Conservation (phyloP, 352 stramenopile genomes). For the Halophytophthora batemanensis region DNA sequence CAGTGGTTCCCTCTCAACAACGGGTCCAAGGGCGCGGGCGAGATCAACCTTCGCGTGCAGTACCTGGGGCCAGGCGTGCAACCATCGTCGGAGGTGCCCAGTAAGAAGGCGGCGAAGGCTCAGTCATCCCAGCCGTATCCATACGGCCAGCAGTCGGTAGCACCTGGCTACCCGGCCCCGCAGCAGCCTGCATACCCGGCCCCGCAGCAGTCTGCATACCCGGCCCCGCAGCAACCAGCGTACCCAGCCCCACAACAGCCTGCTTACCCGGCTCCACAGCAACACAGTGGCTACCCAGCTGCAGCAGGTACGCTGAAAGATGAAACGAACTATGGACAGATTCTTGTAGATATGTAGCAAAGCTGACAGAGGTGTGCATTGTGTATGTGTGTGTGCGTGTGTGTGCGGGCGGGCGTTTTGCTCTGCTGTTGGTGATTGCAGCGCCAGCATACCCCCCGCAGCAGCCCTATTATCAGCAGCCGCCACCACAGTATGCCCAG, state of each 20-base stretch:
- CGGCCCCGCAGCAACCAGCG: slow-evolving; percentile 12
- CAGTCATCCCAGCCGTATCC: slow-evolving; percentile 11
- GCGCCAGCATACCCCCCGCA: slow-evolving; percentile 21
- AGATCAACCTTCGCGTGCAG: slow-evolving; percentile 84
- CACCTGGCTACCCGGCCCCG: slow-evolving; percentile 26
- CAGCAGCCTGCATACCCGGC: slow-evolving; percentile 13
- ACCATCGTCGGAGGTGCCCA: slow-evolving; percentile 6
- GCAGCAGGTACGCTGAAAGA: background rate
- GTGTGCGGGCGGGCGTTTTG: too few relatives aligned
- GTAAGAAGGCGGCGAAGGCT: slow-evolving; percentile 18
- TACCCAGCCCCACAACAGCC: slow-evolving; percentile 12
- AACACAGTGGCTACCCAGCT: slow-evolving; percentile 10
- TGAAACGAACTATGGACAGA: too few relatives aligned
- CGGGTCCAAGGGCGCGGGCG: slow-evolving; percentile 45
- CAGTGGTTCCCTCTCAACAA: slow-evolving; percentile 84
- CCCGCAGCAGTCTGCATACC: slow-evolving; percentile 27
- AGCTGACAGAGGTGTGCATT: too few relatives aligned
- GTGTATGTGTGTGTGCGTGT: too few relatives aligned
- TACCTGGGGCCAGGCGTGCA: slow-evolving; percentile 37
- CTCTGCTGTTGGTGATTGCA: slow-evolving; percentile 15
- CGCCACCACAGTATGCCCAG: slow-evolving; percentile 27
- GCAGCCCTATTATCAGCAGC: slow-evolving; percentile 39
- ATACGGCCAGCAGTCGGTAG: slow-evolving; percentile 9
- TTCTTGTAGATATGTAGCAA: too few relatives aligned
- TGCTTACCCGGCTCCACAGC: slow-evolving; percentile 10